Conservation (phyloP, 768 basidiomycete genomes). For the Cyclocybe aegerita region DNA sequence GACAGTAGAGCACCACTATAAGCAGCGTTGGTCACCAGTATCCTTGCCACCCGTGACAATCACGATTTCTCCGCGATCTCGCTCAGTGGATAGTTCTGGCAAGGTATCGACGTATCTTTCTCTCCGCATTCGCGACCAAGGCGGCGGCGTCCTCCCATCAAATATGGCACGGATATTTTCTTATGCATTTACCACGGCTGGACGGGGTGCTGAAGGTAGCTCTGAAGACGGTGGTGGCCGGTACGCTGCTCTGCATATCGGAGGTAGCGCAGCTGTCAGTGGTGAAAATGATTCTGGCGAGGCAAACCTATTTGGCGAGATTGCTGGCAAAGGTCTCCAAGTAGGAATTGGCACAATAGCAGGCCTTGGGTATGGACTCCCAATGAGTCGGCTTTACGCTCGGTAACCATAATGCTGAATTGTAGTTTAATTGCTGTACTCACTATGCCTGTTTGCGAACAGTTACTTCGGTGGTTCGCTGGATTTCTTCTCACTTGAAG, state of each 20-base stretch:
- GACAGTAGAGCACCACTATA: conserved; percentile 73
- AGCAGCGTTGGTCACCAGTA: conserved; percentile 29
- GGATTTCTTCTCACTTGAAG: conserved; percentile 78
- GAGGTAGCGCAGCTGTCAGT: conserved; percentile 64
- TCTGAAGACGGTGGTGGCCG: conserved; percentile 59
- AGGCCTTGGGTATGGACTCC: conserved; percentile 84
- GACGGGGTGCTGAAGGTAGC: conserved; percentile 36
- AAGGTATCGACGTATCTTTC: conserved; percentile 56
- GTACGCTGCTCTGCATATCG: conserved; percentile 77
- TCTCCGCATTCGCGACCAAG: conserved; percentile 81
- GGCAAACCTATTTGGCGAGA: conserved; percentile 70
- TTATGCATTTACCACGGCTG: conserved; percentile 89
- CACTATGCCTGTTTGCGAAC: neutral
- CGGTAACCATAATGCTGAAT: conserved; percentile 32
- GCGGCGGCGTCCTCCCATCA: conserved; percentile 76
- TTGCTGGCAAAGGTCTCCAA: conserved; percentile 74
- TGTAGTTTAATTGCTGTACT: neutral
- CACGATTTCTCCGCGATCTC: conserved; percentile 64
- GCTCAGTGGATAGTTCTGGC: conserved; percentile 15
- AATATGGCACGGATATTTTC: conserved; percentile 84
- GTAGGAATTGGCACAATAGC: conserved; percentile 88
- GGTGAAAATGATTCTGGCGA: conserved; percentile 38
- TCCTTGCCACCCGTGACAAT: conserved; percentile 63
- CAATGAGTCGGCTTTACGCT: conserved; percentile 76
- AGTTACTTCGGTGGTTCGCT: conserved; percentile 88